A percentile compares a stretch with the other conserved stretches of the same genome.
Conservation (phyloP, 2,329 filamentous ascomycete genomes). For the Juglanconis juglandina region DNA sequence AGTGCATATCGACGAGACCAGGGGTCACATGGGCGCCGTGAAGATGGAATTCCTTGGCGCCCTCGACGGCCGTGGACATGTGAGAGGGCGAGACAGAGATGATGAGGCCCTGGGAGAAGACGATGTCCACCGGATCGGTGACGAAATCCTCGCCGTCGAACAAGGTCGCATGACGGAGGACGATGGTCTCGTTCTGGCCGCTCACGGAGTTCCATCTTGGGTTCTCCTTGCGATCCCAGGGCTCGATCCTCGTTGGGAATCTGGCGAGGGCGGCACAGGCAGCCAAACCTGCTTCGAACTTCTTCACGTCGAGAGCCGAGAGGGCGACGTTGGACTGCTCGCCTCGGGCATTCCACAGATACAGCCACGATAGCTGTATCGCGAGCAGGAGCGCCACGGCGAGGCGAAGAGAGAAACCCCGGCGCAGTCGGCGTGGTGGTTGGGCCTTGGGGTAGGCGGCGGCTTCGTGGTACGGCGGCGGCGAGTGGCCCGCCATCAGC, state of each 20-base stretch:
- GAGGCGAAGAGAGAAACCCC: neutral
- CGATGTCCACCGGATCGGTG: constrained; percentile 32
- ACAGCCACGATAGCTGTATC: neutral
- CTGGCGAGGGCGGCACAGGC: constrained; percentile 8
- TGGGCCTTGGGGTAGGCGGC: constrained; percentile 12
- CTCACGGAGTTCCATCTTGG: constrained; percentile 37
- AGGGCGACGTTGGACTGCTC: neutral
- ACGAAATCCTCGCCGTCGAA: constrained; percentile 40
- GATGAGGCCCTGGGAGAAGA: constrained; percentile 36
- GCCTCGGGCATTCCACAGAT: neutral
- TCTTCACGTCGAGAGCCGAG: constrained; percentile 6
- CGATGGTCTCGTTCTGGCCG: constrained; percentile 34
- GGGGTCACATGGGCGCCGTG: constrained; percentile 39
- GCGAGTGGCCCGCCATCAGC: constrained; percentile 1
- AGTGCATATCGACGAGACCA: constrained; percentile 44
- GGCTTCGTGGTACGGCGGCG: constrained; percentile 14
- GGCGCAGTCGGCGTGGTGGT: neutral
- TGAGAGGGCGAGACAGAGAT: constrained; percentile 25
- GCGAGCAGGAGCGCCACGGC: neutral
- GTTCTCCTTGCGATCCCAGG: constrained; percentile 25
- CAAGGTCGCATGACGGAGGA: constrained; percentile 39
- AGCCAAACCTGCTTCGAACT: constrained; percentile 11
- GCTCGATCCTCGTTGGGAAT: constrained; percentile 2
- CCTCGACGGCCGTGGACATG: constrained; percentile 11
- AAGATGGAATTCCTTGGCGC: constrained; percentile 27